Conservation (phyloP, 2,329 filamentous ascomycete genomes). For the Macrophomina tecta region DNA sequence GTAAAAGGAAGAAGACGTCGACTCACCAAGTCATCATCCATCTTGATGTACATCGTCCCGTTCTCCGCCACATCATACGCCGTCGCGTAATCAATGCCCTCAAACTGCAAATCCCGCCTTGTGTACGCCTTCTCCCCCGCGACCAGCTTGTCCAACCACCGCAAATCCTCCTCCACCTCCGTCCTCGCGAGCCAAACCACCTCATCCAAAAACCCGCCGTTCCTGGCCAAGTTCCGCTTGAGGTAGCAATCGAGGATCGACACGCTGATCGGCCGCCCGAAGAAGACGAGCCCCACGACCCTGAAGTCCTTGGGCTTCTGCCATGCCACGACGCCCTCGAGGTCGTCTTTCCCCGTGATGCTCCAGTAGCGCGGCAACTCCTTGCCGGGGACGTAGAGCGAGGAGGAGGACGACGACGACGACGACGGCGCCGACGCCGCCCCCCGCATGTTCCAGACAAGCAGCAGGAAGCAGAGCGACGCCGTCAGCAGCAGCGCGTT, state of each 20-base stretch:
- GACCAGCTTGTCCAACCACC: conserved; percentile 45
- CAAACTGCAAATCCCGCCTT: conserved; percentile 29
- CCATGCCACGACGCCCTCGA: conserved; percentile 34
- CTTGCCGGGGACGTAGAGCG: not conserved
- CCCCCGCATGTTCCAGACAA: conserved; percentile 22
- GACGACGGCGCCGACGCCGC: not conserved
- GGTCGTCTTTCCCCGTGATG: conserved; percentile 45
- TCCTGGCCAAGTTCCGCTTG: conserved; percentile 46
- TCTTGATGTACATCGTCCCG: conserved; percentile 49
- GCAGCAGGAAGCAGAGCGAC: conserved; percentile 17
- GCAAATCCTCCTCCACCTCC: conserved; percentile 41
- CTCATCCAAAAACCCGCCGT: conserved; percentile 50
- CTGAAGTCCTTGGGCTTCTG: conserved; percentile 44
- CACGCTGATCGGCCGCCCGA: conserved; percentile 41
- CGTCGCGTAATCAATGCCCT: conserved; percentile 31
- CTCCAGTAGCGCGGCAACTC: conserved; percentile 46
- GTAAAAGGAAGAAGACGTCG: not conserved
- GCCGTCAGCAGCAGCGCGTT: conserved; percentile 15
- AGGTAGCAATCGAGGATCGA: conserved; percentile 51
- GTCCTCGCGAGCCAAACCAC: conserved; percentile 52
- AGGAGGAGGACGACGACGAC: not conserved
- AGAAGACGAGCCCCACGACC: conserved; percentile 50
- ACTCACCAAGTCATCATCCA: conserved; percentile 49
- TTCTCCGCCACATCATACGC: conserved; percentile 33
- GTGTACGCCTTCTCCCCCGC: conserved; percentile 40